phyloP scores from a whole-genome alignment of 2,329 filamentous ascomycete species.

The Stachybotrys elegans region DNA sequence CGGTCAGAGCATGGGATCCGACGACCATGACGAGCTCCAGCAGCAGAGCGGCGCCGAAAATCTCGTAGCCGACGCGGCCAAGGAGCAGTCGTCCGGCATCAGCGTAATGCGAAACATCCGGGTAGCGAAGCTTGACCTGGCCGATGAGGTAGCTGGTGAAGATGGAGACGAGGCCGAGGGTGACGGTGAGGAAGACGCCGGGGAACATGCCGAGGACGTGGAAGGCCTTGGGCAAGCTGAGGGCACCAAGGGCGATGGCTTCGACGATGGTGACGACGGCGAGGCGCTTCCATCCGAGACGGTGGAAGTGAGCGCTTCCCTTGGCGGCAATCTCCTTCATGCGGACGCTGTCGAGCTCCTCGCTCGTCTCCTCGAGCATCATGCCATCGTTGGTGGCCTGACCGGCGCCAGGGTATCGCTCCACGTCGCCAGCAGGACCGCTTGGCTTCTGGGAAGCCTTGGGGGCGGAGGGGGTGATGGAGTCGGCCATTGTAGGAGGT shows the following conservation, averaged over 20 bases:
- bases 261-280: conserved; percentile 43
- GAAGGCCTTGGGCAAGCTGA: conserved; percentile 39
- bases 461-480: neutral
- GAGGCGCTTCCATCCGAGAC: conserved; percentile 42
- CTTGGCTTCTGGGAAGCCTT: neutral
- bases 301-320: conserved; percentile 16
- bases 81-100: conserved; percentile 55
- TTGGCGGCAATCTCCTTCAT: conserved; percentile 35
- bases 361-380: conserved; percentile 16
- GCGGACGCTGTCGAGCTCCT: conserved; percentile 24
- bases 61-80: conserved; percentile 48
- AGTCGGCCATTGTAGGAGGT: neutral
- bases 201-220: conserved; percentile 26
- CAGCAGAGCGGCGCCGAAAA: conserved; percentile 50
- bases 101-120: conserved; percentile 55
- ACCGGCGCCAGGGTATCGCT: neutral
- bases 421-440: neutral
- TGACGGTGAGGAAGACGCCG: conserved; percentile 24
- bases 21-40: conserved; percentile 61
- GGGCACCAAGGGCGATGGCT: conserved; percentile 41
- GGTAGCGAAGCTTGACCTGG: conserved; percentile 33
- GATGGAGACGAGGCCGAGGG: conserved; percentile 27
- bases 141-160: conserved; percentile 31
- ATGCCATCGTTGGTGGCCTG: no score
- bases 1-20: conserved; percentile 60